Evolutionary conservation across 2,329 filamentous ascomycete species (phyloP).

Genomic region (Fusarium coicis): DNA sequence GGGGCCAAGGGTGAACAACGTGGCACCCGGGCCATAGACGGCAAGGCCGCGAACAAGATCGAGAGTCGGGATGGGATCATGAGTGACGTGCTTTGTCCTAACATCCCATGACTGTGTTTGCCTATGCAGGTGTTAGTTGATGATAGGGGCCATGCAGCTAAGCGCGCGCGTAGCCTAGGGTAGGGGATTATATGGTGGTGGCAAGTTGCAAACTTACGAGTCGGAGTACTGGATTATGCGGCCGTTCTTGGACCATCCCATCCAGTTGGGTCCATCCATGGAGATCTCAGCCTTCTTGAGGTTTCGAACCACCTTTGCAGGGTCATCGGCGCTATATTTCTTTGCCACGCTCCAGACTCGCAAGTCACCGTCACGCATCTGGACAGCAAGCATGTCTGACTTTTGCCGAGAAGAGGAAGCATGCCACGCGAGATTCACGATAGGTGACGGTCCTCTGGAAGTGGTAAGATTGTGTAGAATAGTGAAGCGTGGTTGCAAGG

Average conservation of each 20-base stretch:
- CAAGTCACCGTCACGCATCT: constrained; percentile 90
- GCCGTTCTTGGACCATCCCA: constrained; percentile 98
- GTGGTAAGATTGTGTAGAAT: constrained; percentile 94
- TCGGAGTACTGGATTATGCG: constrained; percentile 93
- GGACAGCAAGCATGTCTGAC: constrained; percentile 96
- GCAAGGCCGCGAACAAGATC: constrained; percentile 84
- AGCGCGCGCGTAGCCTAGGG: constrained; percentile 59
- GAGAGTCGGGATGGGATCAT: constrained; percentile 86
- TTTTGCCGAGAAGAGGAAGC: constrained; percentile 95
- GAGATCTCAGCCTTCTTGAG: constrained; percentile 82
- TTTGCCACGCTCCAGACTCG: constrained; percentile 98
- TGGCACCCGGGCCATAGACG: constrained; percentile 90
- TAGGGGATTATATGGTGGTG: constrained; percentile 40
- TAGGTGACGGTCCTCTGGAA: constrained; percentile 83
- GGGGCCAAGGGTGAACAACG: constrained; percentile 87
- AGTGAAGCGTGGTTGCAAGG: constrained; percentile 89
- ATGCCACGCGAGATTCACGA: constrained; percentile 92
- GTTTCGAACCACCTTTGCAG: constrained; percentile 88
- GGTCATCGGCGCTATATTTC: constrained; percentile 73
- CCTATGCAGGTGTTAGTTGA: constrained; percentile 59
- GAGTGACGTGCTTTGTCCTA: constrained; percentile 95
- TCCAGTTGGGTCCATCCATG: constrained; percentile 86
- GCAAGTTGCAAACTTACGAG: constrained; percentile 69
- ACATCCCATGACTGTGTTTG: constrained; percentile 98
- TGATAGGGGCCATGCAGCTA: constrained; percentile 48